These are phyloP conservation scores for Albophoma yamanashiensis DNA, from an alignment of 2,329 filamentous ascomycete species.

Conservation along the genomic window DNA sequence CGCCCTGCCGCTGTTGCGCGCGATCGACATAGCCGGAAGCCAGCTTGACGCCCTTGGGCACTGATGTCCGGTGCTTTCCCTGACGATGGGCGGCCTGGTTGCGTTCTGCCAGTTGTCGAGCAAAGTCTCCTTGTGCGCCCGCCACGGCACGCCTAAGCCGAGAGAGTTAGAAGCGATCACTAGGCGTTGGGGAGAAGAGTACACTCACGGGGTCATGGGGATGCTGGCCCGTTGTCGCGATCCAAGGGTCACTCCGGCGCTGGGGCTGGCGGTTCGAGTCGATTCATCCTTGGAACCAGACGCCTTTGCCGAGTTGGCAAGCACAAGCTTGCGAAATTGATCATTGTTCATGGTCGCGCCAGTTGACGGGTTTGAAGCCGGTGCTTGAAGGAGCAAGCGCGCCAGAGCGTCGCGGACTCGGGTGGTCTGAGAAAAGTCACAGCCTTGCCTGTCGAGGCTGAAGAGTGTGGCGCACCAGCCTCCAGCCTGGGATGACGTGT, in stretches of 20 bases:
- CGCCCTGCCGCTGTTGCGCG: constrained; percentile 50
- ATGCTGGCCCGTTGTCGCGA: constrained; percentile 72
- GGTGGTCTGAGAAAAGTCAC: neutral
- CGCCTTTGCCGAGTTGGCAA: constrained; percentile 33
- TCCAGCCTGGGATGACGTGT: constrained; percentile 31
- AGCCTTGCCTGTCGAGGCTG: constrained; percentile 10
- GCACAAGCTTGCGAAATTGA: constrained; percentile 76
- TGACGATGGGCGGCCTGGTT: constrained; percentile 42
- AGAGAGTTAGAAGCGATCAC: constrained; percentile 10
- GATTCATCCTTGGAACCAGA: constrained; percentile 32
- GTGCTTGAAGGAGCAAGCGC: neutral
- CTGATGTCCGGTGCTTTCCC: constrained; percentile 69
- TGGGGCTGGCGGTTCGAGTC: constrained; percentile 14
- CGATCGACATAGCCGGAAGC: constrained; percentile 78
- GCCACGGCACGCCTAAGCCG: constrained; percentile 49
- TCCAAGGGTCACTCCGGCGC: constrained; percentile 46
- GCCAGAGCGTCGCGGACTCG: neutral
- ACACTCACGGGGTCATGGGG: constrained; percentile 81
- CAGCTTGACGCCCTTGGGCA: constrained; percentile 74
- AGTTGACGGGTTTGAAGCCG: neutral
- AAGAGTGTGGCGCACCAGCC: constrained; percentile 9
- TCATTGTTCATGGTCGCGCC: constrained; percentile 72
- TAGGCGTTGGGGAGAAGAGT: neutral
- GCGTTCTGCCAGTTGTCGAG: constrained; percentile 71
- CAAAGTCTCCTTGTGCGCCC: constrained; percentile 56